A percentile compares a stretch with the other conserved stretches of the same genome.
Evolutionary conservation across 371 early-diverging fungal genomes (phyloP).

Genomic region (Entomophthora muscae): DNA sequence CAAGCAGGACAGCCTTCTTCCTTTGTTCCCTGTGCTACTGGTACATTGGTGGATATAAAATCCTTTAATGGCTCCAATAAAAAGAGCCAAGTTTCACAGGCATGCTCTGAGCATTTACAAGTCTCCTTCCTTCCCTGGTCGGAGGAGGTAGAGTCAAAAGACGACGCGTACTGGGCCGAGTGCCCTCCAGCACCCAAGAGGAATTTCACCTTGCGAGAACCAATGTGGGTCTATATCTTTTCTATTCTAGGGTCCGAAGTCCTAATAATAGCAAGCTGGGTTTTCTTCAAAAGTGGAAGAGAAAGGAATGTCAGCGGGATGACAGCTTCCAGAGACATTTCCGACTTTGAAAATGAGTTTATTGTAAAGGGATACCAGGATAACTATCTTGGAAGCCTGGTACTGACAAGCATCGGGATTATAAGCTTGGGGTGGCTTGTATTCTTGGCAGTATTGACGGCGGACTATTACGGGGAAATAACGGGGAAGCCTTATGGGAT

Average conservation of each 20-base stretch:
- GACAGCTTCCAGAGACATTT: slow-evolving; percentile 4
- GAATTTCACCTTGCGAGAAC: slow-evolving; percentile 29
- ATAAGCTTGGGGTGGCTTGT: slow-evolving; percentile 43
- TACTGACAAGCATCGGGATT: slow-evolving; percentile 26
- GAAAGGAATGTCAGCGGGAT: slow-evolving; percentile 5
- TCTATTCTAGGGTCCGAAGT: slow-evolving; percentile 15
- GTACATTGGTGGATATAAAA: slow-evolving; percentile 24
- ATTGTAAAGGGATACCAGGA: slow-evolving; percentile 40
- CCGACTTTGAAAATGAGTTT: slow-evolving; percentile 12
- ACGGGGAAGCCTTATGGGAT: slow-evolving; percentile 18
- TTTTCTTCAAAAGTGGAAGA: slow-evolving; percentile 19
- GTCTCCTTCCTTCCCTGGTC: slow-evolving; percentile 13
- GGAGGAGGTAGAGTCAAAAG: slow-evolving; percentile 19
- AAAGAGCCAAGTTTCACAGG: slow-evolving; percentile 18
- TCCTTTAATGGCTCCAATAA: slow-evolving; percentile 28
- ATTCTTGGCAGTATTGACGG: slow-evolving; percentile 37
- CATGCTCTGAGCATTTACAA: slow-evolving; percentile 21
- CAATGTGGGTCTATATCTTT: slow-evolving; percentile 39
- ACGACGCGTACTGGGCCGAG: slow-evolving; percentile 10
- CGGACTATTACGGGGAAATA: slow-evolving; percentile 44
- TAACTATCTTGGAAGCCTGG: slow-evolving; percentile 33
- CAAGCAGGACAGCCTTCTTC: background rate
- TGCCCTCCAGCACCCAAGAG: slow-evolving; percentile 28
- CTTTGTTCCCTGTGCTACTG: slow-evolving; percentile 10
- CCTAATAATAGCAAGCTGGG: slow-evolving; percentile 25